Evolutionary conservation across 2,329 filamentous ascomycete genomes (phyloP), one percentile per base, ranked within the genome.

Genomic region (Blastomyces silverae): DNA sequence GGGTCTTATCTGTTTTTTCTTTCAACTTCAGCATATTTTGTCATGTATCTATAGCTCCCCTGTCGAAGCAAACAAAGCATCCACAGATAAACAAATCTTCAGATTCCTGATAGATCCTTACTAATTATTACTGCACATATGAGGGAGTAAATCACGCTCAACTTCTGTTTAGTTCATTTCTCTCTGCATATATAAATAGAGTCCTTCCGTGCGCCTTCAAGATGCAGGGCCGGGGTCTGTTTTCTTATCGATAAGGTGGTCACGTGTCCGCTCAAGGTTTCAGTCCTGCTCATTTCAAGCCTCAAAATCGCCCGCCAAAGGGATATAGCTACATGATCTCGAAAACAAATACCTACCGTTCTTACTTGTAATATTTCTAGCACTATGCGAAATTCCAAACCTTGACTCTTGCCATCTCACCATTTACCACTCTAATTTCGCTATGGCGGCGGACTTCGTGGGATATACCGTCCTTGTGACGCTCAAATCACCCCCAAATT

Each of bases 401-500:
- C 5, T 11, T 61, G 20, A 48, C 44, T 50, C 4, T 50, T 20
- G 4, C 58, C n/a, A 0, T 34, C 39, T 37, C 46, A 17, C 31
- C 6, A 37, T 50, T 17, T 61, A 3, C 28, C 20, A 11, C 59
- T 50, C 25, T n/a, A 50, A 22, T 59, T 63, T 67, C 68, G 78
- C 66, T 70, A 89, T 89, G 87, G 86, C 87, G 60, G 81, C 82
- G 66, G 82, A 86, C 72, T 91, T 93, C 74, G 86, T 91, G 72
- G 90, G 90, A 67, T 84, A 90, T 75, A 86, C 88, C 66, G 90
- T 94, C 78, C 79, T 86, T 66, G 87, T 94, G 71, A 88, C 87
- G 46, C 82, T 94, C 68, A 84, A 83, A 71, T 81, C 85, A 65
- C 88, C 89, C 62, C 82, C 84, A 2, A 84, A 85, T 66, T 84